A percentile compares a stretch with the other conserved stretches of the same genome.
These are phyloP conservation scores for Ceratobasidium papillatum DNA, from an alignment of 1,284 basidiomycete species.

Conservation along the genomic window DNA sequence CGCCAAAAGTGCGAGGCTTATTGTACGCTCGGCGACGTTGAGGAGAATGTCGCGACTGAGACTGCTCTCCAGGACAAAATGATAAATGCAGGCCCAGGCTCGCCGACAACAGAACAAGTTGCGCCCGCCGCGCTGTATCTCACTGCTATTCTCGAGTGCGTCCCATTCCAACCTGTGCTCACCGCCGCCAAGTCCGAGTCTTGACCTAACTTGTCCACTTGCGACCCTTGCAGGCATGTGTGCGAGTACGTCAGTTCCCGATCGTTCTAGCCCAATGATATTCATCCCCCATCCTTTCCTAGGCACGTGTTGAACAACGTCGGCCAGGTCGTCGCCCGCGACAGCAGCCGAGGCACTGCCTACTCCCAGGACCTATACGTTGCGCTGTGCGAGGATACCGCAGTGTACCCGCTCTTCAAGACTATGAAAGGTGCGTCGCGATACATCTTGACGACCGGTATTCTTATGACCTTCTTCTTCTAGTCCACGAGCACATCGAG, in stretches of 20 bases:
- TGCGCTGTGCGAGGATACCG: constrained; percentile 87
- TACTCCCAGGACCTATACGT: constrained; percentile 82
- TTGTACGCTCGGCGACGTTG: constrained; percentile 81
- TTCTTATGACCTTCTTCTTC: constrained; percentile 19
- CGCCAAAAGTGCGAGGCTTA: constrained; percentile 85
- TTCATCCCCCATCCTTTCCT: constrained; percentile 37
- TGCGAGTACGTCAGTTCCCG: constrained; percentile 73
- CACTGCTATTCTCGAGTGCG: constrained; percentile 92
- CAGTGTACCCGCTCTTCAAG: constrained; percentile 83
- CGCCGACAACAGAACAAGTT: constrained; percentile 68
- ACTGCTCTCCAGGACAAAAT: constrained; percentile 67
- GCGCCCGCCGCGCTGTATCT: constrained; percentile 86
- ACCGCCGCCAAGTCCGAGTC: not conserved
- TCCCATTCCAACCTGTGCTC: constrained; percentile 47
- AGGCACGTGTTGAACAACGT: constrained; percentile 87
- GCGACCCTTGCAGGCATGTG: constrained; percentile 62
- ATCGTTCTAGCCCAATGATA: constrained; percentile 37
- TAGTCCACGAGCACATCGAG: constrained; percentile 82
- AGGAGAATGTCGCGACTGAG: constrained; percentile 76
- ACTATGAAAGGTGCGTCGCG: constrained; percentile 76
- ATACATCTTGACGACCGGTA: constrained; percentile 18
- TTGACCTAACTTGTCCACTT: constrained; percentile 1
- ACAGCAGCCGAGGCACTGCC: constrained; percentile 79
- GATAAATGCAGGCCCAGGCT: constrained; percentile 54
- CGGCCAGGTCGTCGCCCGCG: constrained; percentile 81